phyloP scores from a whole-genome alignment of 306 rosid species.

The Trifolium pratense region DNA sequence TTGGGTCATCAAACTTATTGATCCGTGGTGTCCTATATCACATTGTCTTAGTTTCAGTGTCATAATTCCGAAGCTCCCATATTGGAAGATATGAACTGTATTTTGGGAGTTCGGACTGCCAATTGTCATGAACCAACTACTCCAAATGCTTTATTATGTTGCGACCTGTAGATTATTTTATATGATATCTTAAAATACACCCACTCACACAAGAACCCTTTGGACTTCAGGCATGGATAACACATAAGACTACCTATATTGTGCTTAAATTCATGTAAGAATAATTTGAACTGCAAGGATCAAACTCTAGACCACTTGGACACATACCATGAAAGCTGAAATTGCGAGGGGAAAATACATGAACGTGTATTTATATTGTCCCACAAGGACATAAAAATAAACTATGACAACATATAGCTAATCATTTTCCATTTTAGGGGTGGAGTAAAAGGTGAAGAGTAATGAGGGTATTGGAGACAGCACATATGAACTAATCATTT shows the following conservation, averaged over 20 bases:
- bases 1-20: too few species aligned
- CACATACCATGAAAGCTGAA: background rate
- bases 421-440: background rate
- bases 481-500: slow-evolving; percentile 3
- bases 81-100: too few species aligned
- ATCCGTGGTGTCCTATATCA: too few species aligned
- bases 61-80: too few species aligned
- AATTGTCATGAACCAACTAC: too few species aligned
- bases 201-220: background rate
- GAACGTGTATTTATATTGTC: background rate
- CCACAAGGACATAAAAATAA: background rate
- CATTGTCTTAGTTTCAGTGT: too few species aligned
- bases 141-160: too few species aligned
- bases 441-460: background rate
- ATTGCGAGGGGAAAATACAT: background rate
- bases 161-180: too few species aligned
- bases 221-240: background rate
- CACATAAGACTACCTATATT: background rate
- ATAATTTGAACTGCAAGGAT: background rate
- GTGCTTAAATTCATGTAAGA: background rate
- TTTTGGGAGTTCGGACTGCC: too few species aligned
- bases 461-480: background rate
- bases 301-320: background rate
- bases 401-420: background rate
- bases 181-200: background rate